Conservation (phyloP, 768 basidiomycete species). For the Amanita rubescens region DNA sequence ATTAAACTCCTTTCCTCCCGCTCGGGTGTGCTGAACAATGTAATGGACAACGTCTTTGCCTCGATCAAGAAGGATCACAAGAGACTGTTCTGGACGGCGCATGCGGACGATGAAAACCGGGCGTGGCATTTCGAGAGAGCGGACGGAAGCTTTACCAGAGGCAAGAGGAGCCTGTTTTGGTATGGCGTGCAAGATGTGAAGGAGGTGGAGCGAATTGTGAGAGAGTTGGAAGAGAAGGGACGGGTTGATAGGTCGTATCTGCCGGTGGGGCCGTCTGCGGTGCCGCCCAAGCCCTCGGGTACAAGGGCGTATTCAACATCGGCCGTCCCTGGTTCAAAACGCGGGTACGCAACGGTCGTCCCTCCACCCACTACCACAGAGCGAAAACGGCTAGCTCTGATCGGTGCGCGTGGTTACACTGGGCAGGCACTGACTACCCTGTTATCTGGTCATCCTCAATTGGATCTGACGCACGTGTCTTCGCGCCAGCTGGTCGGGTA, state of each 20-base stretch:
- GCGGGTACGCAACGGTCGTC: conserved; percentile 77
- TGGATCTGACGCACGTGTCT: conserved; percentile 91
- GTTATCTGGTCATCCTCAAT: conserved; percentile 82
- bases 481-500: conserved; percentile 89
- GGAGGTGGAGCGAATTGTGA: conserved; percentile 85
- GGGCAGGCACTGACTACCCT: conserved; percentile 87
- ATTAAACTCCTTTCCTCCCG: conserved; percentile 88
- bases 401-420: conserved; percentile 94
- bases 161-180: conserved; percentile 94
- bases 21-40: conserved; percentile 86
- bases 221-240: conserved; percentile 64
- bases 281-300: conserved; percentile 44
- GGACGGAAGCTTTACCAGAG: conserved; percentile 94
- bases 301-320: conserved; percentile 53
- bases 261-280: conserved; percentile 73
- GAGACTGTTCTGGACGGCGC: conserved; percentile 95
- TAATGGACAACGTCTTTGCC: conserved; percentile 95
- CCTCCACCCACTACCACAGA: conserved; percentile 42
- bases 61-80: conserved; percentile 94
- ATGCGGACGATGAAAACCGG: conserved; percentile 92
- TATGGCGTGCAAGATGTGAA: conserved; percentile 88
- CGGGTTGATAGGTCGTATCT: conserved; percentile 86
- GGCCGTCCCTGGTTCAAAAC: conserved; percentile 39
- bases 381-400: conserved; percentile 86
- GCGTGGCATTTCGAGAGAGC: conserved; percentile 99